phyloP scores from a whole-genome alignment of 345 rosid species.

The Eucalyptus lansdowneana region DNA sequence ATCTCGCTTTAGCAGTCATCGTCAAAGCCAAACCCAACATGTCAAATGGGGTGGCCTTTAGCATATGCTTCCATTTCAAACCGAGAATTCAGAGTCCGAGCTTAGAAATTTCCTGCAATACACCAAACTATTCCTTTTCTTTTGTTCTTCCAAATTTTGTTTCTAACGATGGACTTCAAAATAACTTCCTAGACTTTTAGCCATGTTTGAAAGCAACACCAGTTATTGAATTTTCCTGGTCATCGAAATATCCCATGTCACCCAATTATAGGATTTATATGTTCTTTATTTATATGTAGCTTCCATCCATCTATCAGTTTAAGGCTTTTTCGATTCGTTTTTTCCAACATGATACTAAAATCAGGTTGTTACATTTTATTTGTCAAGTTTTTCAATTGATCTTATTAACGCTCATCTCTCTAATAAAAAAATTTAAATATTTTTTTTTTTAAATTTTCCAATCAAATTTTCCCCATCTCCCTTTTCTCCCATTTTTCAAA shows the following conservation, averaged over 20 bases:
- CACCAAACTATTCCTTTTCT: background rate
- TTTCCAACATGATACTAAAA: fast-evolving
- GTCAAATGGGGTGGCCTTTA: background rate
- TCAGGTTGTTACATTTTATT: background rate
- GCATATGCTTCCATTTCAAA: background rate
- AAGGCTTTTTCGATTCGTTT: fast-evolving
- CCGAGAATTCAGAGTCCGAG: background rate
- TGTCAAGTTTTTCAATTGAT: fast-evolving
- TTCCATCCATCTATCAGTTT: fast-evolving
- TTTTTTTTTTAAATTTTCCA: background rate
- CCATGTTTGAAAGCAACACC: background rate
- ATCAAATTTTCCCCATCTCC: background rate
- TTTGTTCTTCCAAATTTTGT: background rate
- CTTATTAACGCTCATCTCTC: background rate
- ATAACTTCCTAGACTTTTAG: background rate
- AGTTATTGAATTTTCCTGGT: background rate
- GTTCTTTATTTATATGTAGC: fast-evolving
- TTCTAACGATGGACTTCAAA: background rate
- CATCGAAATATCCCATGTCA: fast-evolving
- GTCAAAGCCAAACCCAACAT: background rate
- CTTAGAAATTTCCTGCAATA: background rate
- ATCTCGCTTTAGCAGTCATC: background rate
- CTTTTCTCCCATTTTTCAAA: background rate
- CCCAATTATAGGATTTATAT: background rate
- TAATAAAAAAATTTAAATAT: background rate